phyloP scores from a whole-genome alignment of 169 alveolate genomes.

The Cyclospora cayetanensis region DNA sequence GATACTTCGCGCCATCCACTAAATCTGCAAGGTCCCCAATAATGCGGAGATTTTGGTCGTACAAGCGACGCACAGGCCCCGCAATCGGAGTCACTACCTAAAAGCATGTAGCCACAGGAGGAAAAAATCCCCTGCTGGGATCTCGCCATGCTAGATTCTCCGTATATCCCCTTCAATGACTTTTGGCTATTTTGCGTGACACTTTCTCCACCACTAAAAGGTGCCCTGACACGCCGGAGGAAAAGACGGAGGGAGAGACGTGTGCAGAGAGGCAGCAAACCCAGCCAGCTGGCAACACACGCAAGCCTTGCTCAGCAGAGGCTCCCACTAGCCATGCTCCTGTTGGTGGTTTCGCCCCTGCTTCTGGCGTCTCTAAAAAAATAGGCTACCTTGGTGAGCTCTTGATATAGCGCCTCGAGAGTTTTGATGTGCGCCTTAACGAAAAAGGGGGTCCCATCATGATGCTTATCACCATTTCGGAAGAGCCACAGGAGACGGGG shows the following conservation, averaged over 20 bases:
- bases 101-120: background rate
- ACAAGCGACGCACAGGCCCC: conserved; percentile 89
- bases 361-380: no score
- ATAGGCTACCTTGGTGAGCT: conserved; percentile 85
- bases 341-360: background rate
- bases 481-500: conserved; percentile 90
- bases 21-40: conserved; percentile 81
- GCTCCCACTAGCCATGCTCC: background rate
- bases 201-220: no score
- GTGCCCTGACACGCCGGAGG: no score
- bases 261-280: background rate
- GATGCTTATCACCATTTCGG: conserved; percentile 91
- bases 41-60: conserved; percentile 86
- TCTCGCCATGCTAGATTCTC: no score
- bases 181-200: no score
- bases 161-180: no score
- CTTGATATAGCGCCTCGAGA: conserved; percentile 81
- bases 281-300: background rate
- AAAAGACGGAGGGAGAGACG: background rate
- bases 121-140: no score
- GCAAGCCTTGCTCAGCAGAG: background rate
- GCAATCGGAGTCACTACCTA: conserved; percentile 81
- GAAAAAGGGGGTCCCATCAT: conserved; percentile 87
- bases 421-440: conserved; percentile 83
- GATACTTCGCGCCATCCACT: conserved; percentile 91